Conservation (phyloP, 2,329 filamentous ascomycete species). For the Beauveria caledonica region DNA sequence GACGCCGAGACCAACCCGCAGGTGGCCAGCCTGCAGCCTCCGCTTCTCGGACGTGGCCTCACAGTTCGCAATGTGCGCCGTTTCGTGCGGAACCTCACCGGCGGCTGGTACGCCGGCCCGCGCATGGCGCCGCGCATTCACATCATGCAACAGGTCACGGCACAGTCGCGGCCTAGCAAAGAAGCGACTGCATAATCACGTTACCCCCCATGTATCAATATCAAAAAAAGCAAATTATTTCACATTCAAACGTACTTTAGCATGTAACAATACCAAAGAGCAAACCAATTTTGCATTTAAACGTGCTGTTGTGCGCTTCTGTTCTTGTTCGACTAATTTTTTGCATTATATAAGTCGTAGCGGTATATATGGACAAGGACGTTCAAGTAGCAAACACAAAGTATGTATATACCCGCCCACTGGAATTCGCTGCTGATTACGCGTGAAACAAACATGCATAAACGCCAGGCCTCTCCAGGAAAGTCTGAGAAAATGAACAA, state of each 20-base stretch:
- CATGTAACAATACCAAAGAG: too few relatives aligned
- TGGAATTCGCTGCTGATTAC: background rate
- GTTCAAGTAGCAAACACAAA: background rate
- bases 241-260: too few relatives aligned
- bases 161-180: background rate
- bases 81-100: conserved; percentile 36
- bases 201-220: background rate
- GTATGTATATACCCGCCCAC: background rate
- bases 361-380: background rate
- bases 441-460: background rate
- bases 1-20: conserved; percentile 8
- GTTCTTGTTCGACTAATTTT: background rate
- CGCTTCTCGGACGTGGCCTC: conserved; percentile 38
- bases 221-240: background rate
- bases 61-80: conserved; percentile 31
- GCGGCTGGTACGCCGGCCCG: conserved; percentile 59
- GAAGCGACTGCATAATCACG: background rate
- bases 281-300: too few relatives aligned
- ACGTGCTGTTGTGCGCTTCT: background rate
- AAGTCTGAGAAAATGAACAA: background rate
- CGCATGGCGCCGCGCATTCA: conserved; percentile 49
- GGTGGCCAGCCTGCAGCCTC: conserved; percentile 14
- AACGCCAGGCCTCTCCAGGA: background rate
- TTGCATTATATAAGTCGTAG: background rate
- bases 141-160: conserved; percentile 32